phyloP scores from a whole-genome alignment of 2,329 filamentous ascomycete genomes.

The Calonectria pseudoreteaudii region DNA sequence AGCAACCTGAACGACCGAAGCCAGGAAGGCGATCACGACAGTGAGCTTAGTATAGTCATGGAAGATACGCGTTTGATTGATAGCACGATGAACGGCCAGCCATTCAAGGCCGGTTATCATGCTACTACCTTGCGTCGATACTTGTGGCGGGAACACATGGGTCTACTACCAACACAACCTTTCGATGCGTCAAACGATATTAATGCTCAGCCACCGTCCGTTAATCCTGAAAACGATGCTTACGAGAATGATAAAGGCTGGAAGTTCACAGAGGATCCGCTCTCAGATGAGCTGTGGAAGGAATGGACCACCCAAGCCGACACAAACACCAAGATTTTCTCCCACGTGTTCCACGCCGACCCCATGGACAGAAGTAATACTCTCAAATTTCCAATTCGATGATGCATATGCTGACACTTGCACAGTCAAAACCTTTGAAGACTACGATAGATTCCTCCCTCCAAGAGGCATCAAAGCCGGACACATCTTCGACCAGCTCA shows the following conservation, averaged over 20 bases:
- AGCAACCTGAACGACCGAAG: conserved; percentile 94
- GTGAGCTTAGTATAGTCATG: conserved; percentile 90
- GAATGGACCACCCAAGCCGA: conserved; percentile 78
- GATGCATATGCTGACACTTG: conserved; percentile 23
- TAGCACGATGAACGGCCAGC: conserved; percentile 82
- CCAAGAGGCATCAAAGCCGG: conserved; percentile 80
- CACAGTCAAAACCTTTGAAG: conserved; percentile 84
- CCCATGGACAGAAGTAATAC: conserved; percentile 83
- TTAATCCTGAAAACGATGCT: conserved; percentile 74
- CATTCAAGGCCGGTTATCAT: conserved; percentile 83
- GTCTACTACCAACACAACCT: conserved; percentile 80
- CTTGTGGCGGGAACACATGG: conserved; percentile 92
- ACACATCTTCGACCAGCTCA: conserved; percentile 86
- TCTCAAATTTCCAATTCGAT: background rate
- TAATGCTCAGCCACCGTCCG: conserved; percentile 79
- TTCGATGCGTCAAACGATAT: conserved; percentile 74
- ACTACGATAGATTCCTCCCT: conserved; percentile 85
- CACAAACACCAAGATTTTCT: conserved; percentile 79
- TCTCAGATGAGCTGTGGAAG: conserved; percentile 74
- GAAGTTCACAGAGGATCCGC: conserved; percentile 77
- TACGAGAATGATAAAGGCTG: conserved; percentile 70
- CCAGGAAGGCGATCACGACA: conserved; percentile 90
- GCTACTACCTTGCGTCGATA: conserved; percentile 84
- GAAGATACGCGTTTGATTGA: conserved; percentile 80
- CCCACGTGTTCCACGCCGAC: conserved; percentile 87